Evolutionary conservation across 768 basidiomycete species (phyloP), one percentile per base, ranked within the genome.

Genomic region (Sporobolomyces phaffii): DNA sequence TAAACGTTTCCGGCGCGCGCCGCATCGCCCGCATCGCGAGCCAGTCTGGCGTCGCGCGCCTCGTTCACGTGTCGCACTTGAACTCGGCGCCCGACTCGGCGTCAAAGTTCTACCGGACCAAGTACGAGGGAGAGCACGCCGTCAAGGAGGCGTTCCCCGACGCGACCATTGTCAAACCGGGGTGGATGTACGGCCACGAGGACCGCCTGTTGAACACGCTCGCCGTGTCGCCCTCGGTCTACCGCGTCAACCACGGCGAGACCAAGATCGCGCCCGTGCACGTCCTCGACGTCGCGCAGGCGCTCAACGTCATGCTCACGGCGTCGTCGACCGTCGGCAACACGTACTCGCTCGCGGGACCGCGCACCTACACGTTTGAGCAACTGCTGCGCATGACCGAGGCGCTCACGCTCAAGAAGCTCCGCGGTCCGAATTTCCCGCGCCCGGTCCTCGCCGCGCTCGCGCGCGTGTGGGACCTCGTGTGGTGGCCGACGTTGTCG

Each of bases 31-130:
- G 83, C 63, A 82, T 97, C 72, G 86, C 91, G 64, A 83, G 86
- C 26, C 81, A 87, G 65, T 79, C 79, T 58, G 90, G 89, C 47
- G 90, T 97, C 52, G 82, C 86, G 45, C 87, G 90, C 57, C 81
- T 99, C 60, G 84, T 98, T 49, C 96, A 98, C 74, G 84, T 99
- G 68, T 98, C 96, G 15, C 96, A 99, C 78, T 79, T 99, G 69
- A 93, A 97, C 78, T 93, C 94, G 28, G 83, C 86, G 38, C 80
- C 83, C 24, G 81, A 84, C 71, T 96, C 93, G 15, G 75, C 83
- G 2, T 94, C 91, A 53, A 81, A 81, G 53, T 90, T 91, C 78
- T 97, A 97, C 80, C 84, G 85, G 65, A 84, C 90, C 65, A 98
- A 98, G 77, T 88, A 85, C 41, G 86, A 86, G 72, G 94, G 93